Conservation (phyloP, 2,329 filamentous ascomycete species). For the Cladobotryum protrusum region DNA sequence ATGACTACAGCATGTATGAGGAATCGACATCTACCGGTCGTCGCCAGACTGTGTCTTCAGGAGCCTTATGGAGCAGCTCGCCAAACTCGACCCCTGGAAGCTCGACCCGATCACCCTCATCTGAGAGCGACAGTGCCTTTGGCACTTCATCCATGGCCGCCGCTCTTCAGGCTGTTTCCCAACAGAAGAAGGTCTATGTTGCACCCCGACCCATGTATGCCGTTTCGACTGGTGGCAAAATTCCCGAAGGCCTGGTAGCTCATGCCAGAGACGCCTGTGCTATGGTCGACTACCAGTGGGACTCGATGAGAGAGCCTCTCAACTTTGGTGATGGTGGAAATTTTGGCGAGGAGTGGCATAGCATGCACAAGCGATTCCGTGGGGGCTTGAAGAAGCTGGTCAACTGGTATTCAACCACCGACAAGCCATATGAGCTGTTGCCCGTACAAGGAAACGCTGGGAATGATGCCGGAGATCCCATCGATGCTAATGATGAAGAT, state of each 20-base stretch:
- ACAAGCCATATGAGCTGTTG: constrained; percentile 46
- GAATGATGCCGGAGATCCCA: constrained; percentile 20
- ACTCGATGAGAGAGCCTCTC: constrained; percentile 73
- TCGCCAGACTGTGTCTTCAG: constrained; percentile 16
- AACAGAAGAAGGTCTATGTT: constrained; percentile 51
- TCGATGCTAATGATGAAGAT: constrained; percentile 48
- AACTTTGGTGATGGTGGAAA: constrained; percentile 84
- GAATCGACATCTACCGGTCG: constrained; percentile 15
- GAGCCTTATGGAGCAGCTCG: constrained; percentile 30
- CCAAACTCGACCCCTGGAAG: constrained; percentile 18
- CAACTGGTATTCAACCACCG: constrained; percentile 67
- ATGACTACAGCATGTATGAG: constrained; percentile 54
- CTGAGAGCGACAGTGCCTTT: constrained; percentile 21
- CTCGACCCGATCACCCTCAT: constrained; percentile 16
- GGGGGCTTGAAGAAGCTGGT: constrained; percentile 72
- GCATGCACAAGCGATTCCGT: constrained; percentile 88
- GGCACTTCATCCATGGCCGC: constrained; percentile 27
- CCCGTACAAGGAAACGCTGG: constrained; percentile 29
- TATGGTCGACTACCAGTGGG: constrained; percentile 91
- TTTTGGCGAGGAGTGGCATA: constrained; percentile 89
- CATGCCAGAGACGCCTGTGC: constrained; percentile 85
- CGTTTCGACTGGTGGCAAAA: constrained; percentile 70
- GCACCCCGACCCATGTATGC: constrained; percentile 78
- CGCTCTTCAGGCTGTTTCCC: constrained; percentile 26
- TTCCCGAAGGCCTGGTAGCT: constrained; percentile 80